phyloP scores from a whole-genome alignment of 2,329 filamentous ascomycete species.

The Trichoderma sp. region DNA sequence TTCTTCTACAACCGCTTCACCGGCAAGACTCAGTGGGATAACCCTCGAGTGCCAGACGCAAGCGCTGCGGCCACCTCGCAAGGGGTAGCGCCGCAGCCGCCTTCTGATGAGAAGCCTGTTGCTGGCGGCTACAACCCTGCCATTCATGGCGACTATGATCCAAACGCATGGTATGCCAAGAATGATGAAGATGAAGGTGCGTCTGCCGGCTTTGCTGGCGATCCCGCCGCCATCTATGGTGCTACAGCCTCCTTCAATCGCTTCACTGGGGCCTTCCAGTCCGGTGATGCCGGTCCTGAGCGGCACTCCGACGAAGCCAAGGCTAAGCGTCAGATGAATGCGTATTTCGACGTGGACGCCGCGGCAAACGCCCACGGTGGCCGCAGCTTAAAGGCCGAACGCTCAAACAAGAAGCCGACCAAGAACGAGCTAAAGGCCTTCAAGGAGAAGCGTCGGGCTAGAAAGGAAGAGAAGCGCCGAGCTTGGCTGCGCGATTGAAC shows the following conservation, averaged over 20 bases:
- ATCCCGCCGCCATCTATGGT: conserved; percentile 58
- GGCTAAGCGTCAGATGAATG: conserved; percentile 82
- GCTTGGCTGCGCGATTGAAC: conserved; percentile 84
- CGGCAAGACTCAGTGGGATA: conserved; percentile 77
- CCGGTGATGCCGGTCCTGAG: conserved; percentile 66
- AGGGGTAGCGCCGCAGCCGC: conserved; percentile 34
- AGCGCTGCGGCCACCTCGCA: conserved; percentile 28
- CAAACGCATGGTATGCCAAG: conserved; percentile 90
- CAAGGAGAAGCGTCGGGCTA: conserved; percentile 83
- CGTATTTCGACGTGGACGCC: conserved; percentile 94
- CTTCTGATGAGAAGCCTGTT: conserved; percentile 43
- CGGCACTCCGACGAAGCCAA: conserved; percentile 86
- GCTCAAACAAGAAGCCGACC: conserved; percentile 77
- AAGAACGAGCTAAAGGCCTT: conserved; percentile 89
- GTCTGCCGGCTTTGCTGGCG: conserved; percentile 34
- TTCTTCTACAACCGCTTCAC: conserved; percentile 88
- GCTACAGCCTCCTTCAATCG: conserved; percentile 83
- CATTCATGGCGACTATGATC: conserved; percentile 95
- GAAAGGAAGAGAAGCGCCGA: conserved; percentile 90
- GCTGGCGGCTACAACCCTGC: conserved; percentile 89
- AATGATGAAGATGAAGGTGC: conserved; percentile 43
- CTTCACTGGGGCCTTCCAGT: conserved; percentile 83
- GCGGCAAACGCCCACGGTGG: conserved; percentile 91
- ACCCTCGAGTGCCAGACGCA: conserved; percentile 69
- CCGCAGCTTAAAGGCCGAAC: conserved; percentile 86